These are phyloP conservation scores for Colletotrichum sidae DNA, from an alignment of 2,329 filamentous ascomycete species.

Conservation along the genomic window DNA sequence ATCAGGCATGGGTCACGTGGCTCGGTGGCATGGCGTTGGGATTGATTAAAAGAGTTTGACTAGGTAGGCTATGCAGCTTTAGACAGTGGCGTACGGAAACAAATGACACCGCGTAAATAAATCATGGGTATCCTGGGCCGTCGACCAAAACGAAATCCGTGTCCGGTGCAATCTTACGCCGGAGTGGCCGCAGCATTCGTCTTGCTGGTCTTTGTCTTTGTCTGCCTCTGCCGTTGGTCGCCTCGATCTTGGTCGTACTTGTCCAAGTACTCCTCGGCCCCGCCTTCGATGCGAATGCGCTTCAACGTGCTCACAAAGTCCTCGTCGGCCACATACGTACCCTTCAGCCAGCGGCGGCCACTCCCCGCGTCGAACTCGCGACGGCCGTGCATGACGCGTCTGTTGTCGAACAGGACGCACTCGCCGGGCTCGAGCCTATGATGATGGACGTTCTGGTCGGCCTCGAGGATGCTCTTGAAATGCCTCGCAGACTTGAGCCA, in stretches of 20 bases:
- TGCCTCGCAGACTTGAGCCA: conserved; percentile 63
- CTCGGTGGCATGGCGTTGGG: conserved; percentile 21
- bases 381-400: conserved; percentile 85
- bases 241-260: no score
- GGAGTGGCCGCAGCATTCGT: no score
- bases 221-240: no score
- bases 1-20: not conserved
- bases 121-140: no score
- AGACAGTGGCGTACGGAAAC: no score
- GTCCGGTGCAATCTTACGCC: no score
- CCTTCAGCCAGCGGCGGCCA: conserved; percentile 84
- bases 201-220: no score
- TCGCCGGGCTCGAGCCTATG: conserved; percentile 82
- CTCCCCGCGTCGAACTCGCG: conserved; percentile 75
- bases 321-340: conserved; percentile 78
- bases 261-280: no score
- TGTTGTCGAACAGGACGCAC: conserved; percentile 94
- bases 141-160: no score
- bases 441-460: conserved; percentile 71
- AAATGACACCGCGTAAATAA: no score
- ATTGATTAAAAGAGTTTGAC: not conserved
- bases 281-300: not conserved
- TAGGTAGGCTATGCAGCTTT: no score
- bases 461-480: conserved; percentile 72
- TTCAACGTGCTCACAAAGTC: conserved; percentile 52